These are phyloP conservation scores for Leishmania major DNA, from an alignment of 208 protist genomes.

Conservation along the genomic window DNA sequence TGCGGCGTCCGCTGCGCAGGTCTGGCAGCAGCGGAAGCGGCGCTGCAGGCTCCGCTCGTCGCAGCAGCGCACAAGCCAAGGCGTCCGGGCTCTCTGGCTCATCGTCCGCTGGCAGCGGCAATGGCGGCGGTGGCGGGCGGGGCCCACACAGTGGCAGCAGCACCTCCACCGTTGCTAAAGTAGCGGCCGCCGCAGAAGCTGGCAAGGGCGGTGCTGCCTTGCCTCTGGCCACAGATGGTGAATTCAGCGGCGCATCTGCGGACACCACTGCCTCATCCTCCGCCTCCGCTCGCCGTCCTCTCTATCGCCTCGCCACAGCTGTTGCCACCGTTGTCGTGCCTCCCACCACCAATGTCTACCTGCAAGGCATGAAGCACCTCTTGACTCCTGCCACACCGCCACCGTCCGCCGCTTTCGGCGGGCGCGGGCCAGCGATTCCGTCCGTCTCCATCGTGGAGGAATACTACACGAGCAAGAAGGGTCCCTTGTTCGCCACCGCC, in stretches of 20 bases:
- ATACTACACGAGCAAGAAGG: constrained; percentile 87
- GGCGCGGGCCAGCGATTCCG: constrained; percentile 10
- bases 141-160: neutral
- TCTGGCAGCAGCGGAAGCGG: constrained; percentile 15
- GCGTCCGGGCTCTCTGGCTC: neutral
- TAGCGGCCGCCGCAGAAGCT: neutral
- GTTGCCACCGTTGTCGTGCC: constrained; percentile 85
- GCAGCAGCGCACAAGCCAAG: neutral
- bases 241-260: neutral
- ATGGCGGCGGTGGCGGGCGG: neutral
- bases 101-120: neutral
- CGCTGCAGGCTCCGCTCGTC: neutral
- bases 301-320: constrained; percentile 77
- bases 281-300: constrained; percentile 28
- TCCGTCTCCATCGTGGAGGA: constrained; percentile 72
- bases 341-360: constrained; percentile 51
- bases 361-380: constrained; percentile 78
- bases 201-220: neutral
- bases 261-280: neutral
- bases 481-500: constrained; percentile 85
- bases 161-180: neutral
- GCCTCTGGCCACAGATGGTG: neutral
- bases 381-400: constrained; percentile 43
- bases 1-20: constrained; percentile 24
- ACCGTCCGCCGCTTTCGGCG: constrained; percentile 1